Conservation (phyloP, 2,329 filamentous ascomycete genomes). For the Penicillium oxalicum region DNA sequence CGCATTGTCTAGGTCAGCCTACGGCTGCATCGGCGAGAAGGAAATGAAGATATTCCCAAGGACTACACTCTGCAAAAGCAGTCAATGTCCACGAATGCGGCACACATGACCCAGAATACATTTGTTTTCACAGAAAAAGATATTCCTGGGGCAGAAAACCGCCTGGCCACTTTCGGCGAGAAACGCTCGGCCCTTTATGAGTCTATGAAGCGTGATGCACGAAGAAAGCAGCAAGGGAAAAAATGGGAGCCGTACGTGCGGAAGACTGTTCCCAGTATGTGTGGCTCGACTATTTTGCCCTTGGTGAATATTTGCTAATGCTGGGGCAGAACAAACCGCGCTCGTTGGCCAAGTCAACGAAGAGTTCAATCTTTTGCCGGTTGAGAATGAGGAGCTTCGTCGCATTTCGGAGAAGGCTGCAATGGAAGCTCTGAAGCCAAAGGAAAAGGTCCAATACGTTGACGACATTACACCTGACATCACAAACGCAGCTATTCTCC, state of each 20-base stretch:
- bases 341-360: slow-evolving; percentile 67
- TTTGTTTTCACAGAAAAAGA: slow-evolving; percentile 94
- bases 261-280: slow-evolving; percentile 62
- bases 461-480: slow-evolving; percentile 43
- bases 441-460: slow-evolving; percentile 50
- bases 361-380: slow-evolving; percentile 68
- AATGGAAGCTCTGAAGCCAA: slow-evolving; percentile 55
- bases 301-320: slow-evolving; percentile 1
- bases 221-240: slow-evolving; percentile 46
- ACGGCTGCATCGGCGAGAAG: slow-evolving; percentile 60
- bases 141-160: slow-evolving; percentile 64
- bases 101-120: slow-evolving; percentile 63
- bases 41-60: slow-evolving; percentile 72
- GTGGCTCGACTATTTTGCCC: neutral
- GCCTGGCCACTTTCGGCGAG: slow-evolving; percentile 39
- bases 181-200: slow-evolving; percentile 44
- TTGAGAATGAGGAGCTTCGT: slow-evolving; percentile 65
- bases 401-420: slow-evolving; percentile 55
- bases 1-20: slow-evolving; percentile 55
- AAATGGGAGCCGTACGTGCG: slow-evolving; percentile 53
- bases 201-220: slow-evolving; percentile 40
- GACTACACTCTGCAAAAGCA: slow-evolving; percentile 78
- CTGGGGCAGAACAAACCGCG: slow-evolving; percentile 65
- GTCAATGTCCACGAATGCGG: slow-evolving; percentile 42
- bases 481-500: slow-evolving; percentile 54